Evolutionary conservation across 2,329 filamentous ascomycete genomes (phyloP), one percentile per base, ranked within the genome.

Genomic region (Ascochyta lentis): DNA sequence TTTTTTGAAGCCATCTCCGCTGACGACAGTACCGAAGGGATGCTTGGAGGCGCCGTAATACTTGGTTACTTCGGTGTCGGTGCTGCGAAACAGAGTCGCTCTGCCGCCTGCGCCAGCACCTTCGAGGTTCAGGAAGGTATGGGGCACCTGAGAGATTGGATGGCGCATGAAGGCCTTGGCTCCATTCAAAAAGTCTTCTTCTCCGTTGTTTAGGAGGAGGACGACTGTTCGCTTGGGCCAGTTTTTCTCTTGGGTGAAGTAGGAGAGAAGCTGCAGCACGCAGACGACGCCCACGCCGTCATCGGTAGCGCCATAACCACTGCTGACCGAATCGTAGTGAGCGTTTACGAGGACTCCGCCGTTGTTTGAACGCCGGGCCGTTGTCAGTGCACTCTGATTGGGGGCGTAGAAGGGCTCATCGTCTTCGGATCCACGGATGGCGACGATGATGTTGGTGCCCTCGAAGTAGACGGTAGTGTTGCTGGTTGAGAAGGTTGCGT

Each of bases 121-220:
- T 76, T 99, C 95, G 15, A 99, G 85, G 66, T 99, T 99, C 63
- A 98, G 80, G 71, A 99, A 98, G 0, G 91, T 92, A 70, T 93
- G 90, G 9, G 91, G 85, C 53, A 96, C 90, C 48, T 86, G 86
- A 10, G 91, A 86, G 60, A 96, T 81, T 0, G 92, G 90, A 72
- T 93, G 92, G 63, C 92, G 87, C 26, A 90, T 88, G 69, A 96
- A 97, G 6, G 90, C 92, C 57, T 86, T 85, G 6, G 94, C 92
- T 1, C 95, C 95, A 62, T 96, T 91, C 10, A 98, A 80, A 33
- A 88, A 95, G 68, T 98, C 94, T 73, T 99, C 95, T 71, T 99
- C 95, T 33, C 90, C 94, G 69, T 98, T 97, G 81, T 99, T 99
- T 71, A 98, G 84, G 26, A 98, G 82, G 9, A 92, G 83, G 13